A percentile compares a stretch with the other conserved stretches of the same genome.
Conservation (phyloP, 2,329 filamentous ascomycete species). For the Ceratocystis cacaofunesta region DNA sequence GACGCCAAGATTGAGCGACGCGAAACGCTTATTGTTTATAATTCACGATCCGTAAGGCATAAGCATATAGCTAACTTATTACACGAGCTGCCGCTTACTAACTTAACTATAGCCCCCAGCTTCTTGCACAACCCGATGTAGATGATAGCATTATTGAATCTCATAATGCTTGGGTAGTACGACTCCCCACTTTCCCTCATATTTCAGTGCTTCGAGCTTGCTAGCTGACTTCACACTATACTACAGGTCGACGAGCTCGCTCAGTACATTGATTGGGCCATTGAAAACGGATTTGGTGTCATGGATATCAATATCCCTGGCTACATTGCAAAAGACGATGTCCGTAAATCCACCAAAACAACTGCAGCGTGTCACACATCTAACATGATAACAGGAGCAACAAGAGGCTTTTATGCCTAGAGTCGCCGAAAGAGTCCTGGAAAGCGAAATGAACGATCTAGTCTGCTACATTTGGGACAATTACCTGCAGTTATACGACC, state of each 20-base stretch:
- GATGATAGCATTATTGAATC: slow-evolving; percentile 60
- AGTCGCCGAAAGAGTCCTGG: slow-evolving; percentile 33
- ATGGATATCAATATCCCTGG: slow-evolving; percentile 86
- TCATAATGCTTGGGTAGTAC: slow-evolving; percentile 78
- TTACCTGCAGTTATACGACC: slow-evolving; percentile 67
- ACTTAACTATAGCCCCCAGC: slow-evolving; percentile 42
- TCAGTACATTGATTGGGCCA: slow-evolving; percentile 73
- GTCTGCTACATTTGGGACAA: slow-evolving; percentile 92
- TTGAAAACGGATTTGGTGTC: slow-evolving; percentile 60
- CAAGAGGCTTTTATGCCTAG: slow-evolving; percentile 33
- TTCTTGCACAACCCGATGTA: slow-evolving; percentile 51
- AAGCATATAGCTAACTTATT: background rate
- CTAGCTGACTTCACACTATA: slow-evolving; percentile 18
- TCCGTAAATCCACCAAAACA: background rate
- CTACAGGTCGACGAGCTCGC: slow-evolving; percentile 62
- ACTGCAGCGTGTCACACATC: background rate
- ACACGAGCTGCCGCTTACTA: background rate
- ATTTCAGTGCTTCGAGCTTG: background rate
- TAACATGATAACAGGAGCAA: slow-evolving; percentile 26
- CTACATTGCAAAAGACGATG: slow-evolving; percentile 51
- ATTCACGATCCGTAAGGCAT: slow-evolving; percentile 72
- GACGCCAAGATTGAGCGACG: slow-evolving; percentile 53
- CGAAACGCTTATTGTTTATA: slow-evolving; percentile 61
- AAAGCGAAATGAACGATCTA: slow-evolving; percentile 53
- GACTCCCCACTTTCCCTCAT: slow-evolving; percentile 25